Conservation (phyloP, 2,329 filamentous ascomycete species). For the Trichoderma arundinaceum region DNA sequence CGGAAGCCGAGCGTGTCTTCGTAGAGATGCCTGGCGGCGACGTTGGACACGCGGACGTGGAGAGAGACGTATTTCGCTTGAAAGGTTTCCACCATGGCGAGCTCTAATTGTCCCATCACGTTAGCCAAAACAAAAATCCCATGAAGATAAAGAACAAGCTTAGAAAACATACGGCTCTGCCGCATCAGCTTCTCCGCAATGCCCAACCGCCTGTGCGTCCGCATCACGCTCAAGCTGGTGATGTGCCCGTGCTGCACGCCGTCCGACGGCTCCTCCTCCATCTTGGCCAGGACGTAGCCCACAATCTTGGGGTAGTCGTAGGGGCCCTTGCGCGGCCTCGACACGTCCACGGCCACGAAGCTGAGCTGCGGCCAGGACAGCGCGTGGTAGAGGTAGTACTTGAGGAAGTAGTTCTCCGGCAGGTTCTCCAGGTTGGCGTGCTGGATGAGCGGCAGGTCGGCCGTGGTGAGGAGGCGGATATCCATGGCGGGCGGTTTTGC, state of each 20-base stretch:
- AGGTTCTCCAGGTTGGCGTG: slow-evolving; percentile 99
- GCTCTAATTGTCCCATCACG: slow-evolving; percentile 61
- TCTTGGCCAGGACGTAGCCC: slow-evolving; percentile 98
- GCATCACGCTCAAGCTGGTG: slow-evolving; percentile 92
- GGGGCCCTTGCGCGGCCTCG: slow-evolving; percentile 74
- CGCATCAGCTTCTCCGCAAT: slow-evolving; percentile 98
- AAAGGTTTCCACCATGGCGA: slow-evolving; percentile 96
- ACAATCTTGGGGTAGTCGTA: slow-evolving; percentile 97
- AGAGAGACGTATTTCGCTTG: slow-evolving; percentile 90
- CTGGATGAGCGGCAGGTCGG: slow-evolving; percentile 90
- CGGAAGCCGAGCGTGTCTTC: slow-evolving; percentile 88
- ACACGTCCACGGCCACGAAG: slow-evolving; percentile 93
- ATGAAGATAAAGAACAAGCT: neutral
- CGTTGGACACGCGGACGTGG: slow-evolving; percentile 94
- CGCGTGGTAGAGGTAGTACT: slow-evolving; percentile 99
- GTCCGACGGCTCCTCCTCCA: slow-evolving; percentile 96
- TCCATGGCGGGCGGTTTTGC: slow-evolving; percentile 65
- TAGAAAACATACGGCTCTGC: slow-evolving; percentile 76
- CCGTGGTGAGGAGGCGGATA: slow-evolving; percentile 83
- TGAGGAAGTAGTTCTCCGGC: slow-evolving; percentile 99
- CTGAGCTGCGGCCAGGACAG: slow-evolving; percentile 97
- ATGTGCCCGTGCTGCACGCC: slow-evolving; percentile 95
- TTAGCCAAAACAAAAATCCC: neutral
- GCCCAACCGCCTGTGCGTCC: slow-evolving; percentile 87
- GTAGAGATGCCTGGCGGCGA: slow-evolving; percentile 89